These are phyloP conservation scores for Haematococcus sp. DNA, from an alignment of 139 green algal genomes.

Conservation along the genomic window DNA sequence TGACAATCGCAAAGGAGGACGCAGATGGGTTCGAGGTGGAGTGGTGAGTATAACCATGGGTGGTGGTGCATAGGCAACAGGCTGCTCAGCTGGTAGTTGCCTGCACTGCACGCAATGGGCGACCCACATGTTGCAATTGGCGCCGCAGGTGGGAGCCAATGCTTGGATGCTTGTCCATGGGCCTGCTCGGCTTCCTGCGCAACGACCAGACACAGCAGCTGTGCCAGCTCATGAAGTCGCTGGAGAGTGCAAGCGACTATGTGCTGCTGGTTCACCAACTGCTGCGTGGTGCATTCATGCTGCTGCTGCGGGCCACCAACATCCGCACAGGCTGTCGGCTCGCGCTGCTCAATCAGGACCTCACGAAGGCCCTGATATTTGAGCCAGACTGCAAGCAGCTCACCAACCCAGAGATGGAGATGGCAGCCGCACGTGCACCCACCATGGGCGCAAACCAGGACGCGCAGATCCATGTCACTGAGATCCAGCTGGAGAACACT, in stretches of 20 bases:
- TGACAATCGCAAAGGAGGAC: constrained; percentile 59
- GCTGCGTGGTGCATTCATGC: constrained; percentile 39
- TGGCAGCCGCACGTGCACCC: neutral
- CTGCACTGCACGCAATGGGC: no score
- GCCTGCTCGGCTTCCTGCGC: constrained; percentile 52
- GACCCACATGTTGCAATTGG: no score
- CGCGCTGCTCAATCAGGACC: constrained; percentile 44
- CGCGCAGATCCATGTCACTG: constrained; percentile 54
- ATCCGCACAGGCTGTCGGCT: constrained; percentile 57
- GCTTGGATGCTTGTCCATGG: constrained; percentile 55
- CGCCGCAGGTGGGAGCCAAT: constrained; percentile 65
- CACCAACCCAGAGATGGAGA: neutral
- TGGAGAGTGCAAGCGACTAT: constrained; percentile 51
- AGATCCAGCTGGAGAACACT: constrained; percentile 61
- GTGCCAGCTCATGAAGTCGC: constrained; percentile 50
- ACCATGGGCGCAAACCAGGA: neutral
- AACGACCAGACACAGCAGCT: constrained; percentile 52
- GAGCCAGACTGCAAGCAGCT: constrained; percentile 42
- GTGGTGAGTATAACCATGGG: constrained; percentile 27
- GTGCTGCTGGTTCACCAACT: constrained; percentile 49
- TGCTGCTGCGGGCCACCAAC: constrained; percentile 63
- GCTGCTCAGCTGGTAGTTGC: neutral
- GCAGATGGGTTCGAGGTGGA: constrained; percentile 54
- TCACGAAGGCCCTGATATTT: constrained; percentile 53
- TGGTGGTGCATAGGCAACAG: no score